phyloP scores from a whole-genome alignment of 208 protist species.

The Acanthamoeba lenticulata region DNA sequence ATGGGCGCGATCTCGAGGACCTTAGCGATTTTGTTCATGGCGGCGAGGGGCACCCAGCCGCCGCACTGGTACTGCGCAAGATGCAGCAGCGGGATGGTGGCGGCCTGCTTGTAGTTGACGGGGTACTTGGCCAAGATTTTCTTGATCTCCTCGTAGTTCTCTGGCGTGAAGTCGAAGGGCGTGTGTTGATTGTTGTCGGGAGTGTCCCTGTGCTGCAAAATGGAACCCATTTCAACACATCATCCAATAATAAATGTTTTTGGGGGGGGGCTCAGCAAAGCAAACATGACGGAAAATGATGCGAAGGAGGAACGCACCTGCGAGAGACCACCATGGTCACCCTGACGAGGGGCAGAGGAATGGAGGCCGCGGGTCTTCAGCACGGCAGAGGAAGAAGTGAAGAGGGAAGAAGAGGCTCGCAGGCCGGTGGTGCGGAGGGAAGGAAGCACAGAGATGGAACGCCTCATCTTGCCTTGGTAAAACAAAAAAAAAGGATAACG shows the following conservation, averaged over 20 bases:
- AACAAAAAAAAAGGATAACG: too few relatives aligned
- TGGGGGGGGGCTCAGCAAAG: not conserved
- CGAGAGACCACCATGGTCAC: not conserved
- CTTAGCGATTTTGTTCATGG: conserved; percentile 90
- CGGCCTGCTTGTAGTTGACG: conserved; percentile 85
- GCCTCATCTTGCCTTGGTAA: not conserved
- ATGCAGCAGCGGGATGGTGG: conserved; percentile 85
- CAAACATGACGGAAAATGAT: not conserved
- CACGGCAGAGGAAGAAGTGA: not conserved
- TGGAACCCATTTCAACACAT: too few relatives aligned
- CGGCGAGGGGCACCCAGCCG: conserved; percentile 88
- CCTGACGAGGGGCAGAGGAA: not conserved
- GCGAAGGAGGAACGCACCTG: not conserved
- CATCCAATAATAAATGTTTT: not conserved
- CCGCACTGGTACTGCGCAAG: conserved; percentile 85
- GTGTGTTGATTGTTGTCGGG: conserved; percentile 85
- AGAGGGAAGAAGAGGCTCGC: not conserved
- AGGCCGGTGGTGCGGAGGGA: not conserved
- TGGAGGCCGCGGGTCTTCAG: not conserved
- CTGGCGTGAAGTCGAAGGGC: conserved; percentile 85
- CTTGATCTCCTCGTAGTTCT: conserved; percentile 81
- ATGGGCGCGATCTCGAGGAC: conserved; percentile 87
- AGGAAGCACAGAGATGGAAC: not conserved
- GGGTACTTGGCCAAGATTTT: conserved; percentile 87
- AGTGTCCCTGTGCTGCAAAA: conserved; percentile 83